Percentiles rank a stretch among this genome's conserved stretches.
These are phyloP conservation scores for Vitis rupestris DNA, from an alignment of 164 flowering plant species.

Conservation along the genomic window DNA sequence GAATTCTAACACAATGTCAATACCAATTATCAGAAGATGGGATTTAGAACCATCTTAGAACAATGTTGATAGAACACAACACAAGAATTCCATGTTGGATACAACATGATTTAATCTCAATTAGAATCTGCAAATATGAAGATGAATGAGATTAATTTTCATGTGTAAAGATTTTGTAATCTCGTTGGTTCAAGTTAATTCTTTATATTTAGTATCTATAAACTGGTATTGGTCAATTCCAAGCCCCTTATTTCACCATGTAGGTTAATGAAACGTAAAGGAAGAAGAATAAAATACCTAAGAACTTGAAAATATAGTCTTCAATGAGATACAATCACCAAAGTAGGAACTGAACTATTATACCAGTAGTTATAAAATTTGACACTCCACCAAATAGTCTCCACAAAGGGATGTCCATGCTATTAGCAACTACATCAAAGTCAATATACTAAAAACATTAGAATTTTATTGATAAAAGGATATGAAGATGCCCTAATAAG, in stretches of 20 bases:
- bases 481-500: slow-evolving; percentile 1
- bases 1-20: too few relatives aligned
- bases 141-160: background rate
- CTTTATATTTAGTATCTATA: background rate
- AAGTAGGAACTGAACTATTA: slow-evolving; percentile 51
- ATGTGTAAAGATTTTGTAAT: too few relatives aligned
- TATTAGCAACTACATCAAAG: slow-evolving; percentile 77
- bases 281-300: background rate
- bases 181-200: too few relatives aligned
- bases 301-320: background rate
- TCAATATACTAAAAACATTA: slow-evolving; percentile 57
- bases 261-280: background rate
- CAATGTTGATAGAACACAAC: too few relatives aligned
- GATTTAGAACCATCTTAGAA: too few relatives aligned
- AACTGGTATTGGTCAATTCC: background rate
- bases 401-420: slow-evolving; percentile 78
- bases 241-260: background rate
- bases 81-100: too few relatives aligned
- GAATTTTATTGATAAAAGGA: background rate
- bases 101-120: slow-evolving; percentile 8
- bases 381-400: slow-evolving; percentile 82
- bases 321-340: background rate
- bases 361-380: slow-evolving; percentile 77
- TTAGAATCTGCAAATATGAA: slow-evolving; percentile 65
- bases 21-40: too few relatives aligned